phyloP scores from a whole-genome alignment of 345 rosid genomes.

The Carallia brachiata region DNA sequence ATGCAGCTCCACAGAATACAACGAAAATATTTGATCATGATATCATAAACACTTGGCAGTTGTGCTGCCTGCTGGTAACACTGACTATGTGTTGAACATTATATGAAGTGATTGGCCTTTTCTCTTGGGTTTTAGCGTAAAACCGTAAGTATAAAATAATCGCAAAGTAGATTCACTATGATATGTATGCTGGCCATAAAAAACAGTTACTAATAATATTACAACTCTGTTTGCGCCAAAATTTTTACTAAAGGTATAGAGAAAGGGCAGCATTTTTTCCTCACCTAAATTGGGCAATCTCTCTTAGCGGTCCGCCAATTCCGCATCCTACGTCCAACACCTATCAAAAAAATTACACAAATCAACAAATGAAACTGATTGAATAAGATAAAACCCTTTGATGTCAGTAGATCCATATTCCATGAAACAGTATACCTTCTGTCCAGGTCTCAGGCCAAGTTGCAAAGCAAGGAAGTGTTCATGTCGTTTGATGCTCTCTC shows the following conservation, averaged over 20 bases:
- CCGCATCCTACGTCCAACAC: slow-evolving; percentile 99
- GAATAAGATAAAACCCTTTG: not conserved
- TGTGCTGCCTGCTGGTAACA: not conserved
- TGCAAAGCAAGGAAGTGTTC: slow-evolving; percentile 96
- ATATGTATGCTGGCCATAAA: not conserved
- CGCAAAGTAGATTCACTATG: not conserved
- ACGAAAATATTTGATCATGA: no score
- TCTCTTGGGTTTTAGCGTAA: no score
- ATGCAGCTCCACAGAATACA: no score
- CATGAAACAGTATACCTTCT: slow-evolving; percentile 50
- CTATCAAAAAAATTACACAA: slow-evolving; percentile 34
- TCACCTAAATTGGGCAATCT: slow-evolving; percentile 89
- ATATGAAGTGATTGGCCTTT: no score
- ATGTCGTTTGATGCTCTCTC: slow-evolving; percentile 92
- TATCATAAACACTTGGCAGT: not conserved
- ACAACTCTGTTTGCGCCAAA: not conserved
- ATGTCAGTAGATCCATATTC: not conserved
- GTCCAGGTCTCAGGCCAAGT: slow-evolving; percentile 85
- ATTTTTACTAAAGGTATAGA: not conserved
- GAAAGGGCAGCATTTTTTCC: slow-evolving; percentile 16
- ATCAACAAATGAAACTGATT: slow-evolving; percentile 18
- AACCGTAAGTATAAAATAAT: not conserved
- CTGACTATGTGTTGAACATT: not conserved
- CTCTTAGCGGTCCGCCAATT: slow-evolving; percentile 98
- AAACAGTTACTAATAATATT: not conserved